Percentiles rank a stretch among this genome's conserved stretches.
Conservation (phyloP, 441 rosid species). For the Omphalea diandra region DNA sequence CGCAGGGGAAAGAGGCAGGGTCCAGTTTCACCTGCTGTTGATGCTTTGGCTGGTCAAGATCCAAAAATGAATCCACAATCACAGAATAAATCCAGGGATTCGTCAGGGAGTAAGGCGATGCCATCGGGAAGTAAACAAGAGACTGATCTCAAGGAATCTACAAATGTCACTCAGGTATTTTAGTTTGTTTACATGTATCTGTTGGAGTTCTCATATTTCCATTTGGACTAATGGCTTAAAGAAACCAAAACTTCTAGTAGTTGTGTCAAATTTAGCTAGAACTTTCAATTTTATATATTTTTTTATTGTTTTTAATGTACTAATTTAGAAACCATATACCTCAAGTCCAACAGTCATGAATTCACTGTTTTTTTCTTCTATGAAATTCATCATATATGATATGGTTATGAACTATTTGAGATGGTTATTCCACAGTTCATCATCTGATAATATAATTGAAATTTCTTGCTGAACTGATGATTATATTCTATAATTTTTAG, state of each 20-base stretch:
- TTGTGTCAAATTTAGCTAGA: background rate
- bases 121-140: slow-evolving; percentile 39
- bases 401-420: background rate
- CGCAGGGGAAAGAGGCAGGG: slow-evolving; percentile 50
- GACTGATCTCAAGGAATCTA: slow-evolving; percentile 32
- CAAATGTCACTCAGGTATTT: slow-evolving; percentile 33
- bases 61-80: slow-evolving; percentile 27
- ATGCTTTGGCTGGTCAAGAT: slow-evolving; percentile 36
- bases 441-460: no score
- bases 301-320: background rate
- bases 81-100: slow-evolving; percentile 35
- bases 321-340: background rate
- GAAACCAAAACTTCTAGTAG: background rate
- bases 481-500: slow-evolving; percentile 13
- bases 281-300: no score
- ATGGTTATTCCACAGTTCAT: no score
- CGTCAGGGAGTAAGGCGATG: slow-evolving; percentile 31
- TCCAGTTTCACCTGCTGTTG: slow-evolving; percentile 32
- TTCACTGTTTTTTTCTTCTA: background rate
- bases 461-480: no score
- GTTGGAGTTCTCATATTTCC: background rate
- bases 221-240: background rate
- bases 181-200: background rate
- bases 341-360: background rate
- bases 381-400: background rate